Evolutionary conservation across 2,329 filamentous ascomycete genomes (phyloP).

Genomic region (Cladosporium halotolerans): DNA sequence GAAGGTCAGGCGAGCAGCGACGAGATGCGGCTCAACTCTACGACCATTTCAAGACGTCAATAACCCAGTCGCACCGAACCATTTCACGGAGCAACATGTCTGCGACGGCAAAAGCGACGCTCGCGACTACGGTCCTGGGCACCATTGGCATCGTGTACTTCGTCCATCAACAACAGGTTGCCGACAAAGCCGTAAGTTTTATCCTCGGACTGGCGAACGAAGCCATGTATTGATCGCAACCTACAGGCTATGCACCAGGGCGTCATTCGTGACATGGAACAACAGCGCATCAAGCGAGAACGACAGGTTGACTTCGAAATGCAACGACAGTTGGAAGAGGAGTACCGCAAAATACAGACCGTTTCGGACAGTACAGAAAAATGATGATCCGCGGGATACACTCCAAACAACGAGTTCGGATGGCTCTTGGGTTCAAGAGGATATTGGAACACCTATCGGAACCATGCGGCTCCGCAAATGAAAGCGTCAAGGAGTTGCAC

Average conservation of each 20-base stretch:
- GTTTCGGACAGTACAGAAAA: slow-evolving; percentile 50
- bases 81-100: slow-evolving; percentile 58
- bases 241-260: slow-evolving; percentile 87
- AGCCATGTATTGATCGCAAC: slow-evolving; percentile 6
- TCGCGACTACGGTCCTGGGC: slow-evolving; percentile 69
- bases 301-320: slow-evolving; percentile 91
- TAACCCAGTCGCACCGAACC: not conserved
- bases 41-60: not conserved
- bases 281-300: slow-evolving; percentile 83
- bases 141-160: slow-evolving; percentile 71
- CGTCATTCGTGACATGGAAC: slow-evolving; percentile 89
- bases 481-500: too few species aligned
- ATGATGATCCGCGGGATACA: not conserved
- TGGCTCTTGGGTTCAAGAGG: too few species aligned
- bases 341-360: slow-evolving; percentile 83
- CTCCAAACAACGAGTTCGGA: too few species aligned
- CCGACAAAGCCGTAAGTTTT: slow-evolving; percentile 67
- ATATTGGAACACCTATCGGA: too few species aligned
- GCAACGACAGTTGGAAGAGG: slow-evolving; percentile 75
- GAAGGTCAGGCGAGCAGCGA: not conserved
- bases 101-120: slow-evolving; percentile 77
- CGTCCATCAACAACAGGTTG: slow-evolving; percentile 83
- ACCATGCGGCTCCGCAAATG: too few species aligned
- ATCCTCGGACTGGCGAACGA: not conserved
- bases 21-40: not conserved